Percentiles rank a stretch among this genome's conserved stretches.
phyloP scores from a whole-genome alignment of 225 moss, liverwort and hornwort genomes.

The Neckera pumila region DNA sequence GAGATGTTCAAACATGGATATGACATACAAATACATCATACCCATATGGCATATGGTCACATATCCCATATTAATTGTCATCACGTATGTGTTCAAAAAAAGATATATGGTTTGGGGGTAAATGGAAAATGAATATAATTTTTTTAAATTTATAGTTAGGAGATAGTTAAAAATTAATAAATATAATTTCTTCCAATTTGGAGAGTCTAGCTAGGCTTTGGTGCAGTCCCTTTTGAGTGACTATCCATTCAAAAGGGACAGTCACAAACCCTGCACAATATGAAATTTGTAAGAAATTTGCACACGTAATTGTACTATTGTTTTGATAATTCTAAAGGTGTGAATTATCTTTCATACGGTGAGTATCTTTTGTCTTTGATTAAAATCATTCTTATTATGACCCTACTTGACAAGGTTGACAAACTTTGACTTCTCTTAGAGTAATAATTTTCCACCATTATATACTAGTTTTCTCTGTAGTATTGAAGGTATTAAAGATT shows the following conservation, averaged over 20 bases:
- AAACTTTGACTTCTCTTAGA: background rate
- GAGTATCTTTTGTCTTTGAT: fast-evolving
- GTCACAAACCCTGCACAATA: background rate
- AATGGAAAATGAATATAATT: background rate
- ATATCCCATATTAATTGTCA: background rate
- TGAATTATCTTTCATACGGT: fast-evolving
- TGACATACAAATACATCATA: background rate
- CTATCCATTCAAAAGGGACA: background rate
- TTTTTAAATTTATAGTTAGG: fast-evolving
- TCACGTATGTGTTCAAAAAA: background rate
- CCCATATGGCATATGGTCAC: fast-evolving
- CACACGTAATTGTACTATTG: background rate
- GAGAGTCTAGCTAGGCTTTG: background rate
- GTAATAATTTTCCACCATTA: background rate
- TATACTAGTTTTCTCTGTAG: background rate
- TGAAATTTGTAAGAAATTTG: background rate
- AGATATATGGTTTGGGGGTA: background rate
- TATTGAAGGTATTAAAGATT: background rate
- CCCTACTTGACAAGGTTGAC: background rate
- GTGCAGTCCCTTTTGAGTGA: background rate
- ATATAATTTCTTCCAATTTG: fast-evolving
- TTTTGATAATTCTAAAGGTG: background rate
- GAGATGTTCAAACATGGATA: background rate
- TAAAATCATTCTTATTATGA: background rate
- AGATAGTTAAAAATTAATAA: background rate